Evolutionary conservation across 306 rosid genomes (phyloP).

Genomic region (Trichosanthes truncata): DNA sequence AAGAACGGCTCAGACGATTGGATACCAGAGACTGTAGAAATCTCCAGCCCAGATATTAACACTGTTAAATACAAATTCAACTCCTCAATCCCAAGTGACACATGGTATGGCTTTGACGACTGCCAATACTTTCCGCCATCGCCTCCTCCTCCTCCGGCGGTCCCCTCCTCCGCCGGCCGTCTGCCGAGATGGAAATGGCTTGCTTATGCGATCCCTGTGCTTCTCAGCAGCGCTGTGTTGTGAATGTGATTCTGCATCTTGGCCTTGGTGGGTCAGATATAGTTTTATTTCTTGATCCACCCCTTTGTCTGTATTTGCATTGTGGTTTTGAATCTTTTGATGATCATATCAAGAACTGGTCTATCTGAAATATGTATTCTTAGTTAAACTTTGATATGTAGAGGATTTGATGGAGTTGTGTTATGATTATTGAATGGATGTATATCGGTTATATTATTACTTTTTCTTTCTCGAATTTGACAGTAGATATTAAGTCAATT

Average conservation of each 20-base stretch:
- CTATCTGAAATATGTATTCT: too few relatives aligned
- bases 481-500: too few relatives aligned
- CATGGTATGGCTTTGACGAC: conserved; percentile 10
- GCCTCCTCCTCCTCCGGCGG: neutral
- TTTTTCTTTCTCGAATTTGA: too few relatives aligned
- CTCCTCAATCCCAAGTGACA: neutral
- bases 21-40: conserved; percentile 6
- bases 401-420: neutral
- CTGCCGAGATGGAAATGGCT: neutral
- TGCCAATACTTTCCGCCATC: neutral
- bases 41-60: neutral
- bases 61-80: neutral
- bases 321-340: neutral
- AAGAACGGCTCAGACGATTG: neutral
- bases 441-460: neutral
- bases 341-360: neutral
- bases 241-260: neutral
- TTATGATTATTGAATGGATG: neutral
- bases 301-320: neutral
- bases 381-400: neutral
- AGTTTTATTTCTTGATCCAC: neutral
- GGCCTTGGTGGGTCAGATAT: neutral
- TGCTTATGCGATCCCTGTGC: neutral
- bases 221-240: neutral
- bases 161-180: neutral